Base-by-base conservation (phyloP, 768 basidiomycete species). In the Boletus pseudo-olivaceus region DNA sequence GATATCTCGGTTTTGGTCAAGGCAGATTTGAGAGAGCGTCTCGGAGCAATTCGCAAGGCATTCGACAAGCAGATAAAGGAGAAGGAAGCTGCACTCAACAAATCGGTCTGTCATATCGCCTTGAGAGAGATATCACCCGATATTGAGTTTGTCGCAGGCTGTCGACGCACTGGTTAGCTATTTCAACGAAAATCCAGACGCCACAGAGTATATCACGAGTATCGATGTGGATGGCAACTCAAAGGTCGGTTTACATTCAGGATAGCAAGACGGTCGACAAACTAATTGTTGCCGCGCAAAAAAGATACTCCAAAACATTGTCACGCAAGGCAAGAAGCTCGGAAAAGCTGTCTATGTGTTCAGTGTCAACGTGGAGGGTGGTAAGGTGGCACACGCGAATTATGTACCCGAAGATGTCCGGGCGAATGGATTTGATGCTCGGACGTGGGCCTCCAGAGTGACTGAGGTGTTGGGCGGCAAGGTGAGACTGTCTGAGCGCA, bases 1-100 rank as follows among this genome's bases (percentile, higher is more conserved):
- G 89, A 93, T 64, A 94, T 98, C 38, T 95, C 95, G 1, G 78
- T 95, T 34, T 72, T 96, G 51, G 78, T 79, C 57, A 98, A 97
- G 71, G 82, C 84, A 2, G 80, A 85, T 49, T 75, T 99, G 55
- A 87, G 83, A 62, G 89, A 95, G 45, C 82, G 82, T 27, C 77
- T 93, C 48, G 77, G 76, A 11, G 73, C 74, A 32, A 78, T 91
- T 49, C 85, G 91, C 48, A 93, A 93, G 71, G 82, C 86, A 5
- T 85, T 94, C 61, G 89, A 90, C 59, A 95, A 93, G 63, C 81
- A 88, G 64, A 74, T 79, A 58, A 98, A 93, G 72, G 94, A 93
- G 59, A 83, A 77, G 63, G 90, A 93, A 63, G 76, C 84, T 17
- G 79, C 81, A 30, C 80, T 83, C 34, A 87, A 84, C 67, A 98